Base-by-base conservation (phyloP, 345 rosid genomes). In the Eutrema heterophyllum region DNA sequence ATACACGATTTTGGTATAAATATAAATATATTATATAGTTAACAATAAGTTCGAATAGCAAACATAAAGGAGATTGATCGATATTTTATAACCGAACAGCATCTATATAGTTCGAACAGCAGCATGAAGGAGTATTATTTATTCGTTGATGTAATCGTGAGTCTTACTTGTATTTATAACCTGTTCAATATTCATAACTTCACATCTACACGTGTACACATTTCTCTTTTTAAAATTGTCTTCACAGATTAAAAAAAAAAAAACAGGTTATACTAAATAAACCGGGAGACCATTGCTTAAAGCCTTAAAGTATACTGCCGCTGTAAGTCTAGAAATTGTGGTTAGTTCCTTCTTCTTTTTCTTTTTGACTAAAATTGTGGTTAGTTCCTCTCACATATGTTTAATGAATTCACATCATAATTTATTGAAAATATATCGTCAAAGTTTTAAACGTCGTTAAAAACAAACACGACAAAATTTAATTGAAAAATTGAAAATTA, bases 1-100 rank as follows among this genome's bases (percentile, higher is more conserved):
- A 21, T 21, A 27, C 64, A 73, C 54, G 62, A 70, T 16, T 32
- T 32, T 64, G 21, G 12, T 52, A 12, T 61, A 15, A 39, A 48
- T 26, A 21, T 21, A 21, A 21, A 0, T 7, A 15, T 56, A n/a
- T 12, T 18, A 5, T 24, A 61, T 12, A 35, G 46, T 36, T 36
- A 73, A 38, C 78, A 38, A 10, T 74, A 67, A 33, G 48, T 66
- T 74, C 64, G 60, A 74, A 39, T 57, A 29, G 44, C 78, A 67
- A 66, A 48, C 61, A 67, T 48, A 72, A 39, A 16, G 15, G 44
- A 66, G 59, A 74, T 13, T 48, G 72, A 74, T 66, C 18, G 35
- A 57, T 15, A 39, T 67, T 13, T 39, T 39, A 16, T 48, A 62
- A 57, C 53, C 14, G 60, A 67, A 65, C 66, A 45, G 36, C 58